These are phyloP conservation scores for Trametes hirsuta DNA, from an alignment of 1,284 basidiomycete species.

Conservation along the genomic window DNA sequence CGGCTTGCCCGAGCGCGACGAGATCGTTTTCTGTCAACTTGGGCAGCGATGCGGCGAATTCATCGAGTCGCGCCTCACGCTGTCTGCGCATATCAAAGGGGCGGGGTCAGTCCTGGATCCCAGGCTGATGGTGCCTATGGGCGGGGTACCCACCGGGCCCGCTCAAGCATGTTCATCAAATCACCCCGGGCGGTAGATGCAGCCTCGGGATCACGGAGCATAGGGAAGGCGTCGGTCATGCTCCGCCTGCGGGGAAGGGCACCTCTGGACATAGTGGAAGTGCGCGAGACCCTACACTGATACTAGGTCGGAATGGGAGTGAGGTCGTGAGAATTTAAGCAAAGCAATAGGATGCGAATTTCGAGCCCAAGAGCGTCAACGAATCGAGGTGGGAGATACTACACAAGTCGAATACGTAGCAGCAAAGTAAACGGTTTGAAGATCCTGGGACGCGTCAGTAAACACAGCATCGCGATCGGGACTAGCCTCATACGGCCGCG, in stretches of 20 bases:
- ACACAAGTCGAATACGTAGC: neutral
- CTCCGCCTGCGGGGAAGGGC: slow-evolving; percentile 18
- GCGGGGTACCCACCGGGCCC: slow-evolving; percentile 12
- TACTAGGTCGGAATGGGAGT: neutral
- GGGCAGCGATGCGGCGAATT: slow-evolving; percentile 43
- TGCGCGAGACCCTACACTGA: neutral
- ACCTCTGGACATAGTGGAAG: neutral
- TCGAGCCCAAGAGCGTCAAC: too few species aligned
- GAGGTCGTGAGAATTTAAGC: too few species aligned
- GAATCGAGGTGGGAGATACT: too few species aligned
- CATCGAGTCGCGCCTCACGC: slow-evolving; percentile 25
- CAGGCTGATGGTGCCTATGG: neutral
- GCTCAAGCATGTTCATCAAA: slow-evolving; percentile 16
- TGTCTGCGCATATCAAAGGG: slow-evolving; percentile 1
- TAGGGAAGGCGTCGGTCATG: slow-evolving; percentile 16
- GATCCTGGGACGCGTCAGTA: neutral
- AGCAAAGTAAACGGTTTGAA: too few species aligned
- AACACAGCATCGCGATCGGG: neutral
- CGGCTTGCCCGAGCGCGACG: slow-evolving; percentile 39
- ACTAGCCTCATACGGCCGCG: neutral
- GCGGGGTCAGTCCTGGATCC: neutral
- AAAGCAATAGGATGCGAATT: too few species aligned
- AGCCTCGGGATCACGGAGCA: slow-evolving; percentile 16
- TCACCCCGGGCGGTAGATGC: slow-evolving; percentile 7
- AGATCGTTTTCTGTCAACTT: slow-evolving; percentile 48